Percentiles rank a stretch among this genome's conserved stretches.
These are phyloP conservation scores for Fusarium sp. DNA, from an alignment of 2,329 filamentous ascomycete species.

Conservation along the genomic window DNA sequence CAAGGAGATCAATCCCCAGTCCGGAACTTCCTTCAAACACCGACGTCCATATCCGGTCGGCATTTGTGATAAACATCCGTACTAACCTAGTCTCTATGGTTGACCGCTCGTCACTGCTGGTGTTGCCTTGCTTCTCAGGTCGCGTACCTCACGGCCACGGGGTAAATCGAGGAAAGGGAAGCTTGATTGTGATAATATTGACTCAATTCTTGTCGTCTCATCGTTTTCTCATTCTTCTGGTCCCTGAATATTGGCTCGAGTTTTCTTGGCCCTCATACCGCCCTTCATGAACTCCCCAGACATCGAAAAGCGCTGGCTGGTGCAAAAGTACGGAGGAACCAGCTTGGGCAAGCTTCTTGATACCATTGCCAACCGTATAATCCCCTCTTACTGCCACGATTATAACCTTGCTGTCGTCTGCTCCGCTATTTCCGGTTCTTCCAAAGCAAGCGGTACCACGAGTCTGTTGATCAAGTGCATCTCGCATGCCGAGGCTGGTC, in stretches of 20 bases:
- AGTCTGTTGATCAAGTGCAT: not conserved
- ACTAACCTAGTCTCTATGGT: too few relatives aligned
- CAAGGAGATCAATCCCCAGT: not conserved
- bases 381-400: not conserved
- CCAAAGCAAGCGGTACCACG: slow-evolving; percentile 6
- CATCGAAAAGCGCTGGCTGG: not conserved
- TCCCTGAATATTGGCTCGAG: too few relatives aligned
- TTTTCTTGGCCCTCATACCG: not conserved
- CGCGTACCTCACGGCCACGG: too few relatives aligned
- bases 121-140: too few relatives aligned
- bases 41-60: not conserved
- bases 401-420: slow-evolving; percentile 1
- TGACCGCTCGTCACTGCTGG: too few relatives aligned
- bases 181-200: not conserved
- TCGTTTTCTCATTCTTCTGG: not conserved
- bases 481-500: not conserved
- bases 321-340: slow-evolving; percentile 4
- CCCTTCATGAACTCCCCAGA: not conserved
- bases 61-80: not conserved
- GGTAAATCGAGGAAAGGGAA: too few relatives aligned
- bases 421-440: not conserved
- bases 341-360: not conserved
- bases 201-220: not conserved
- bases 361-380: not conserved
- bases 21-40: not conserved